These are phyloP conservation scores for Biscogniauxia sp. DNA, from an alignment of 2,329 filamentous ascomycete genomes.

Conservation along the genomic window DNA sequence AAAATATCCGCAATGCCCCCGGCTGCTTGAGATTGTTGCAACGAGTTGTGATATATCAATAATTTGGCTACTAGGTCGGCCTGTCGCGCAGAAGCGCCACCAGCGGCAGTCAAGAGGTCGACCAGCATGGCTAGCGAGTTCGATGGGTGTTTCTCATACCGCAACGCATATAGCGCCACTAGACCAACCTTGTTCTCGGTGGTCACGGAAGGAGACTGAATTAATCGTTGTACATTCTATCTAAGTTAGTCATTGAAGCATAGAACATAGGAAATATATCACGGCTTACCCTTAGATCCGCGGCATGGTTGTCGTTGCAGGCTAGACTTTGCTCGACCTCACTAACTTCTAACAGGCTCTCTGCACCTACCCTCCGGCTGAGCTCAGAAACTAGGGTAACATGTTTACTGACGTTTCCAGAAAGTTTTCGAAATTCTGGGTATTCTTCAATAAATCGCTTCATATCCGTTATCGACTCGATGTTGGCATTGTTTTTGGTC, in stretches of 20 bases:
- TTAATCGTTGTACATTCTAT: conserved; percentile 79
- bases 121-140: conserved; percentile 82
- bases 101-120: conserved; percentile 80
- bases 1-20: conserved; percentile 89
- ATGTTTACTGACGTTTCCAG: conserved; percentile 97
- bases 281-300: conserved; percentile 75
- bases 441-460: conserved; percentile 99
- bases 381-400: conserved; percentile 94
- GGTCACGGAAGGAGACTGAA: conserved; percentile 75
- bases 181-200: conserved; percentile 82
- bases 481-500: conserved; percentile 93
- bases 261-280: neutral
- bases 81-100: conserved; percentile 71
- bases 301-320: conserved; percentile 91
- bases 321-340: conserved; percentile 95
- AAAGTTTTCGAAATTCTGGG: conserved; percentile 94
- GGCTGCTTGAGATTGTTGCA: conserved; percentile 73
- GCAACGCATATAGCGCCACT: conserved; percentile 90
- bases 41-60: conserved; percentile 79
- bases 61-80: conserved; percentile 81
- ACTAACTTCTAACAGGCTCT: conserved; percentile 90
- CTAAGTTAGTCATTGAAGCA: conserved; percentile 20
- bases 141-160: conserved; percentile 83
- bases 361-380: conserved; percentile 79
- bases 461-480: conserved; percentile 98